Percentiles rank a stretch among this genome's conserved stretches.
Conservation (phyloP, 169 alveolate species). For the Plasmodium knowlesi region DNA sequence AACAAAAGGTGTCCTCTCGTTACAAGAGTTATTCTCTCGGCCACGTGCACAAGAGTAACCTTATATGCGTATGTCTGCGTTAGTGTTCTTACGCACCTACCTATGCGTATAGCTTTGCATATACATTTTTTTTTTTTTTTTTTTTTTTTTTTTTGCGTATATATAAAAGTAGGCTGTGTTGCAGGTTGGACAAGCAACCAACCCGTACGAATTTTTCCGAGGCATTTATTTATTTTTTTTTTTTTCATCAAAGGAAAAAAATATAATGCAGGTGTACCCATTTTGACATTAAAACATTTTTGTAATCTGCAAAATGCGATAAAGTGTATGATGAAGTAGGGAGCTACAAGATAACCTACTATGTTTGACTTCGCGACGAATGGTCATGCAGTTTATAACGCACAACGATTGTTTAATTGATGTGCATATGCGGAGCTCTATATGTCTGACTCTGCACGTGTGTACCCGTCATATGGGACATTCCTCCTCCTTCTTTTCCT, state of each 20-base stretch:
- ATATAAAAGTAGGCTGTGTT: background rate
- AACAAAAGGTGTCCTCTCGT: background rate
- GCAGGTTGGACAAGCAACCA: background rate
- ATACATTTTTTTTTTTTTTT: too few relatives aligned
- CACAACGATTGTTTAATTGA: background rate
- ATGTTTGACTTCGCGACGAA: background rate
- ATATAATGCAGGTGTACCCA: background rate
- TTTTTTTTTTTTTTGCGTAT: too few relatives aligned
- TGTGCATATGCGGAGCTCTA: background rate
- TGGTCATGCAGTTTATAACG: background rate
- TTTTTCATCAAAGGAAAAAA: background rate
- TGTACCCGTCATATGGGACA: background rate
- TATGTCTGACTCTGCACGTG: background rate
- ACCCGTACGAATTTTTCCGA: background rate
- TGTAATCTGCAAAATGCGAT: background rate
- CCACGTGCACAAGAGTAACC: background rate
- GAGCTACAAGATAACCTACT: background rate
- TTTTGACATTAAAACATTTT: background rate
- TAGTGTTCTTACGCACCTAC: background rate
- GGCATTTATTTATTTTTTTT: background rate
- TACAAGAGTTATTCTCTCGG: background rate
- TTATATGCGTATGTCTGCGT: background rate
- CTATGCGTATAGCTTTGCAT: background rate
- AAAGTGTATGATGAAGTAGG: background rate
- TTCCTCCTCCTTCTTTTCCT: background rate